Percentiles rank a stretch among this genome's conserved stretches.
Conservation (phyloP, 148 eudicot genomes). For the Tetragonia tetragonoides region DNA sequence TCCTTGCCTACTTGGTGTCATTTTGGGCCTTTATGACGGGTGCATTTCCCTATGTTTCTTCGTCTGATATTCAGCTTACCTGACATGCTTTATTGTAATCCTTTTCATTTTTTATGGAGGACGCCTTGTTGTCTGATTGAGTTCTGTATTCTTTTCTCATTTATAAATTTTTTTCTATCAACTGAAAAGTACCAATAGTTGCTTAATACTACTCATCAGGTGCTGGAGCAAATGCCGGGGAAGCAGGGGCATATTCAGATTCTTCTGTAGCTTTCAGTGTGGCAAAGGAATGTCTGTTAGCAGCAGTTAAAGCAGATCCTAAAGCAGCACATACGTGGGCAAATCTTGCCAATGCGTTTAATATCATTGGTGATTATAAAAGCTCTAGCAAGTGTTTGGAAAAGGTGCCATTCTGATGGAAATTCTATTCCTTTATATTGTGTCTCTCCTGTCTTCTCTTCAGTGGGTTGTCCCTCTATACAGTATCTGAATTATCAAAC, state of each 20-base stretch:
- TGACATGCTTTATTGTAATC: no score
- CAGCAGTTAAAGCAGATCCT: slow-evolving; percentile 76
- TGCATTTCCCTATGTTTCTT: no score
- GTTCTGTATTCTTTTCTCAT: no score
- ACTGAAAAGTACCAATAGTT: background rate
- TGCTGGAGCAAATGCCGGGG: slow-evolving; percentile 74
- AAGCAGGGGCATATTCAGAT: slow-evolving; percentile 52
- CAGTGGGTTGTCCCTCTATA: background rate
- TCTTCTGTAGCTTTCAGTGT: slow-evolving; percentile 53
- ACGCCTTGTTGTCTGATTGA: no score
- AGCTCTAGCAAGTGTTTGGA: slow-evolving; percentile 91
- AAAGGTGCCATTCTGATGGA: slow-evolving; percentile 44
- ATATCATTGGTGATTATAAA: slow-evolving; percentile 68
- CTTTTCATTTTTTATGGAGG: no score
- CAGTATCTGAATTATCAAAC: background rate
- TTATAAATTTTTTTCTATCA: no score
- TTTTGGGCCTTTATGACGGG: no score
- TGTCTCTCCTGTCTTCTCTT: background rate
- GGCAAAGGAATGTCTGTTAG: slow-evolving; percentile 89
- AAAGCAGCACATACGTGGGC: slow-evolving; percentile 89
- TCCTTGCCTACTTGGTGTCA: no score
- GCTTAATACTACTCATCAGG: slow-evolving; percentile 40
- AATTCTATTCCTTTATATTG: background rate
- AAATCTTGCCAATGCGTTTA: slow-evolving; percentile 85
- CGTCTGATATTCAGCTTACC: no score